Evolutionary conservation across 1,284 basidiomycete genomes (phyloP).

Genomic region (Sanghuangporus sanghuang): DNA sequence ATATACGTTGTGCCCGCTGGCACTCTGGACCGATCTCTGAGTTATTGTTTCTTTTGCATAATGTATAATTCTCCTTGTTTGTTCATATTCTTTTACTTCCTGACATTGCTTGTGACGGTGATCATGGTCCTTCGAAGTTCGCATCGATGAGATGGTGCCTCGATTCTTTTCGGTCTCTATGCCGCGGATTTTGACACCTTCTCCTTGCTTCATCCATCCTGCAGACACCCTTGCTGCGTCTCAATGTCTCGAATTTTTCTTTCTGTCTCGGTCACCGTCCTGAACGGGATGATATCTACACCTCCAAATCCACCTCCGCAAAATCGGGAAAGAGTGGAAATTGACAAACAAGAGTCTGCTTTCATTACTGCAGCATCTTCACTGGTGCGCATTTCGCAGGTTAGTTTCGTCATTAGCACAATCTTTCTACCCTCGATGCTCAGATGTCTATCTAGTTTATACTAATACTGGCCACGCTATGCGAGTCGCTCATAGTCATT

Average conservation of each 20-base stretch:
- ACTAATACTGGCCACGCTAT: not conserved
- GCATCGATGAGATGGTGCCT: no score
- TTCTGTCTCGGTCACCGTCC: not conserved
- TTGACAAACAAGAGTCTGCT: not conserved
- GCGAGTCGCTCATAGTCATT: not conserved
- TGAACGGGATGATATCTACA: not conserved
- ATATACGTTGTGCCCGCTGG: no score
- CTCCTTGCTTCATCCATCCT: no score
- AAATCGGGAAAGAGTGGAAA: not conserved
- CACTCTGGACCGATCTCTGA: no score
- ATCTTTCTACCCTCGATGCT: not conserved
- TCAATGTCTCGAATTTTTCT: not conserved
- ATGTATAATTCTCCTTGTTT: no score
- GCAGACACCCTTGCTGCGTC: no score
- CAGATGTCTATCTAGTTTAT: not conserved
- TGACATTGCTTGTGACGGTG: no score
- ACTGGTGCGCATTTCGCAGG: not conserved
- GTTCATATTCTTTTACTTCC: no score
- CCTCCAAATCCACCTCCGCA: not conserved
- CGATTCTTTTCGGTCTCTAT: no score
- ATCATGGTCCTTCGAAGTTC: no score
- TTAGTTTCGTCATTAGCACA: not conserved
- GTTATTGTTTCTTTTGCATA: no score
- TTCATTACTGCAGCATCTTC: not conserved
- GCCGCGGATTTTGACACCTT: no score